A percentile compares a stretch with the other conserved stretches of the same genome.
These are phyloP conservation scores for Atkinsonella texensis DNA, from an alignment of 2,329 filamentous ascomycete genomes.

Conservation along the genomic window DNA sequence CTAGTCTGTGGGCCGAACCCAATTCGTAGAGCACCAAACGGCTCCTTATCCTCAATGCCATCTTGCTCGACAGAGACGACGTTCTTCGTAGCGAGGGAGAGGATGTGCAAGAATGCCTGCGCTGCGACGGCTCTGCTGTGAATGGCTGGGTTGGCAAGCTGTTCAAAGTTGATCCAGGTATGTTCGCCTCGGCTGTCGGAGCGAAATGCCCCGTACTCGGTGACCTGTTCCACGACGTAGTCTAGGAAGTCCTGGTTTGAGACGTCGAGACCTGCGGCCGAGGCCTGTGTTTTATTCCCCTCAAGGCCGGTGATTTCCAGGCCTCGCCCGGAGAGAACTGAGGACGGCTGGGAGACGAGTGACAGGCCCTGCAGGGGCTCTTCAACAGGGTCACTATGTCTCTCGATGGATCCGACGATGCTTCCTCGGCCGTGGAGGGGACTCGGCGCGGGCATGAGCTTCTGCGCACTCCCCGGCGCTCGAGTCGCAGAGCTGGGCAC, in stretches of 20 bases:
- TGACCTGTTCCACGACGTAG: slow-evolving; percentile 27
- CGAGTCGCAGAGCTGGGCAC: slow-evolving; percentile 35
- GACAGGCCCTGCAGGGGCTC: slow-evolving; percentile 21
- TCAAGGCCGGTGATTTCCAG: slow-evolving; percentile 10
- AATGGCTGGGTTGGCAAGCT: slow-evolving; percentile 48
- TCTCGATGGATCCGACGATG: slow-evolving; percentile 28
- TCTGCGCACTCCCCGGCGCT: slow-evolving; percentile 26
- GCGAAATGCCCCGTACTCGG: slow-evolving; percentile 19
- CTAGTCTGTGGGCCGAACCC: not conserved
- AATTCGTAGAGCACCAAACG: slow-evolving; percentile 32
- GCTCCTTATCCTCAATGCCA: slow-evolving; percentile 18
- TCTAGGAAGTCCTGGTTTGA: slow-evolving; percentile 34
- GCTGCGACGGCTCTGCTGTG: slow-evolving; percentile 51
- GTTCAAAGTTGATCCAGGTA: slow-evolving; percentile 52
- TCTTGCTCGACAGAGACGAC: slow-evolving; percentile 52
- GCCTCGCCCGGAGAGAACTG: slow-evolving; percentile 15
- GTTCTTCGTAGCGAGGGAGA: slow-evolving; percentile 57
- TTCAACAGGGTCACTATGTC: slow-evolving; percentile 32
- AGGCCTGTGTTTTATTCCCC: slow-evolving; percentile 19
- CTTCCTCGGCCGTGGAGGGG: slow-evolving; percentile 26
- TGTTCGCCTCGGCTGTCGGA: slow-evolving; percentile 19
- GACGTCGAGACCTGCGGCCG: slow-evolving; percentile 27
- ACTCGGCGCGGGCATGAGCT: slow-evolving; percentile 20
- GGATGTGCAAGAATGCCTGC: slow-evolving; percentile 64
- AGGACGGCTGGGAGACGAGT: slow-evolving; percentile 21